These are phyloP conservation scores for Neoascochyta sp. DNA, from an alignment of 2,329 filamentous ascomycete genomes.

Conservation along the genomic window DNA sequence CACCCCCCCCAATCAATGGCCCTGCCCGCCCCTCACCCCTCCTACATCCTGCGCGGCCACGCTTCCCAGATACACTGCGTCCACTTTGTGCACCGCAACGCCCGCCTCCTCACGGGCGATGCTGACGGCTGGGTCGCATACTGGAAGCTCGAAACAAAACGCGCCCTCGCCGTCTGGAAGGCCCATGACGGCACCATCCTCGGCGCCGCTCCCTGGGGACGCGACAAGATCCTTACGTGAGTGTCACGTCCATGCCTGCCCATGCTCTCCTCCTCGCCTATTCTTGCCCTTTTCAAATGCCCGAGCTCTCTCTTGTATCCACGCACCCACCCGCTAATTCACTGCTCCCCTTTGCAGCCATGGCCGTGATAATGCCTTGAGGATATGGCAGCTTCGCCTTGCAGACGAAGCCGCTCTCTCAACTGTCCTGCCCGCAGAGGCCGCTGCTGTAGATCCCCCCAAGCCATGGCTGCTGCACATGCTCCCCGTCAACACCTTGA, in stretches of 20 bases:
- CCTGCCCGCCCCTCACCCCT: conserved; percentile 53
- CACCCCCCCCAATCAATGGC: conserved; percentile 25
- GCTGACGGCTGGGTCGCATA: conserved; percentile 83
- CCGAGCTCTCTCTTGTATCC: background rate
- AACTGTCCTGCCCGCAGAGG: conserved; percentile 67
- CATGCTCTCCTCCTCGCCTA: background rate
- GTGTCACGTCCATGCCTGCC: conserved; percentile 37
- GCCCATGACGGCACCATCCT: conserved; percentile 77
- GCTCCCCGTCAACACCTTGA: conserved; percentile 85
- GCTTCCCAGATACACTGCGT: conserved; percentile 73
- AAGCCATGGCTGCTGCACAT: conserved; percentile 84
- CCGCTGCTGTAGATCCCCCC: conserved; percentile 46
- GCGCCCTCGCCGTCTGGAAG: conserved; percentile 79
- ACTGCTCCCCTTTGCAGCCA: conserved; percentile 56
- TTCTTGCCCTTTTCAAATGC: background rate
- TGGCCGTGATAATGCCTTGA: conserved; percentile 80
- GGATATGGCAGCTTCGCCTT: conserved; percentile 72
- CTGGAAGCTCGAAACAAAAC: conserved; percentile 80
- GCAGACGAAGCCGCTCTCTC: conserved; percentile 63
- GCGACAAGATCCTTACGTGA: conserved; percentile 78
- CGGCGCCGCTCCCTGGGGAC: conserved; percentile 66
- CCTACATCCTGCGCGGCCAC: conserved; percentile 81
- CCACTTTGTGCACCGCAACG: conserved; percentile 68
- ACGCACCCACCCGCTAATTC: too few relatives aligned
- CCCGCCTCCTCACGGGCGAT: conserved; percentile 78